These are phyloP conservation scores for Vitis hybrid DNA, from an alignment of 177 flowering plant genomes.

Conservation along the genomic window DNA sequence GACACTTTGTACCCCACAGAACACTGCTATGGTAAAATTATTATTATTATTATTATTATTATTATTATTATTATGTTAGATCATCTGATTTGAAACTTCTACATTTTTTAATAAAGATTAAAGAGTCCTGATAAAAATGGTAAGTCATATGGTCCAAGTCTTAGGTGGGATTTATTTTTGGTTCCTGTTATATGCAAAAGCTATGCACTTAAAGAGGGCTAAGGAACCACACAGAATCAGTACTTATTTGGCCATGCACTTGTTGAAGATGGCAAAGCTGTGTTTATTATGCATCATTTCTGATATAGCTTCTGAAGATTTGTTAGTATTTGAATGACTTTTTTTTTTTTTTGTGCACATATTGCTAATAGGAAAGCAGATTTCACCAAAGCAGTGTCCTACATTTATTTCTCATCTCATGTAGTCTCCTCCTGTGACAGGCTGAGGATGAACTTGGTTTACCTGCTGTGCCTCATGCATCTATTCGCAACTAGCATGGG, in stretches of 20 bases:
- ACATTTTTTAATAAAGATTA: not conserved
- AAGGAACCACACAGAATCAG: not conserved
- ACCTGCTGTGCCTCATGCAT: slow-evolving; percentile 81
- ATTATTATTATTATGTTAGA: not conserved
- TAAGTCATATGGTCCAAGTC: not conserved
- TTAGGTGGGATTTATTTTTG: not conserved
- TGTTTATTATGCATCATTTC: too few relatives aligned
- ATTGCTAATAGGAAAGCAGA: not conserved
- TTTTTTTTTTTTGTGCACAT: not conserved
- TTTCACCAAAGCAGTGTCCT: too few relatives aligned
- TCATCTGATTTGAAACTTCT: not conserved
- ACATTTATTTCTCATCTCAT: not conserved
- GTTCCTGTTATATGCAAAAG: not conserved
- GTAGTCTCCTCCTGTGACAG: slow-evolving; percentile 31
- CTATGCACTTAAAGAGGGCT: not conserved
- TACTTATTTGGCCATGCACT: not conserved
- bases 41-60: too few relatives aligned
- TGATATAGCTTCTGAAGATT: not conserved
- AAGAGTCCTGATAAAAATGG: not conserved
- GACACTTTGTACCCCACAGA: not conserved
- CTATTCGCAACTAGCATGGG: slow-evolving; percentile 56
- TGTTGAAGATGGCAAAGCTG: too few relatives aligned
- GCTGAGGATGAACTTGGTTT: slow-evolving; percentile 82
- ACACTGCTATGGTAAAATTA: not conserved
- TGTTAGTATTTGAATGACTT: not conserved